Conservation (phyloP, 169 alveolate genomes). For the Plasmodium ovale region DNA sequence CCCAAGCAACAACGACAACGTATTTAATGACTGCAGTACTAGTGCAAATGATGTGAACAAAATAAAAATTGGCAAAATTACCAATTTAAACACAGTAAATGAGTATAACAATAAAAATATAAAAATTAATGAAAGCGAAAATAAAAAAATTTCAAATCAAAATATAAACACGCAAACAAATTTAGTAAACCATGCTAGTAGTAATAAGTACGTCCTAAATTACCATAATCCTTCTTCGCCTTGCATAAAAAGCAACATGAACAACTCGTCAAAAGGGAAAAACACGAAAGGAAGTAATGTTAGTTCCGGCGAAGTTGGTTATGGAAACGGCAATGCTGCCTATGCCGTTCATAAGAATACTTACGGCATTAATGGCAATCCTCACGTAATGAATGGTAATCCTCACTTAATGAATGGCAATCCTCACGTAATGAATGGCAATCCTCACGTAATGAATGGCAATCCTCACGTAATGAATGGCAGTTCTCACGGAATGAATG, state of each 20-base stretch:
- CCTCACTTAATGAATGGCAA: too few relatives aligned
- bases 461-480: too few relatives aligned
- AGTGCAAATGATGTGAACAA: background rate
- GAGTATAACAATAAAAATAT: background rate
- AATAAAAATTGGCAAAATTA: background rate
- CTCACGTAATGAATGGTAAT: too few relatives aligned
- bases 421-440: too few relatives aligned
- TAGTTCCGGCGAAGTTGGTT: too few relatives aligned
- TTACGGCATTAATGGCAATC: too few relatives aligned
- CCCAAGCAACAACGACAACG: too few relatives aligned
- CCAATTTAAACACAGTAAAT: background rate
- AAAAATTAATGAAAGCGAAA: background rate
- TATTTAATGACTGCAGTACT: too few relatives aligned
- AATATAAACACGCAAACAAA: background rate
- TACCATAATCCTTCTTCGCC: background rate
- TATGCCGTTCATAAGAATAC: too few relatives aligned
- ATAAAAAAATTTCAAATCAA: background rate
- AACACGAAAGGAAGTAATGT: background rate
- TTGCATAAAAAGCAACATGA: background rate
- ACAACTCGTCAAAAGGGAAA: background rate
- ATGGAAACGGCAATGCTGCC: too few relatives aligned
- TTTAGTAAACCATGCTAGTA: background rate
- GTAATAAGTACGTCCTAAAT: background rate
- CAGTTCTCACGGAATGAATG: too few relatives aligned
- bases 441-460: too few relatives aligned